Evolutionary conservation across 1,139 yeast species (phyloP), one percentile per base, ranked within the genome.

Genomic region (Wickerhamomyces sp.): DNA sequence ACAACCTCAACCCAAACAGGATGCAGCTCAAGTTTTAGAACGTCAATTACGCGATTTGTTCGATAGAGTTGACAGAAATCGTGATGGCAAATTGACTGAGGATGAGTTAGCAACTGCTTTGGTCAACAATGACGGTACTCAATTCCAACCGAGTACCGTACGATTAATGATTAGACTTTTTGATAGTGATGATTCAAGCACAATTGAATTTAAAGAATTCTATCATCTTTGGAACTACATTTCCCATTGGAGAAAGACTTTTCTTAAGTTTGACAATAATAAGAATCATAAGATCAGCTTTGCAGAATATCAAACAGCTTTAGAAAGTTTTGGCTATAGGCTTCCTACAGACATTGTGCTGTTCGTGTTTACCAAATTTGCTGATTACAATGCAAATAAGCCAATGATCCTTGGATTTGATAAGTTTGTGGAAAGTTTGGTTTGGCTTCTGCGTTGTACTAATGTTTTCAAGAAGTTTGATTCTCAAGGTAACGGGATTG

Each of bases 391-490:
- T 52, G 45, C 64, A 40, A 46, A 57, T 26, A 58, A 59, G 27
- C 70, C 69, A 5, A 56, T 72, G 44, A 79, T 74, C 44, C 66
- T 86, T 56, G 78, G 83, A 43, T 87, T 86, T 57, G 95, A 87
- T 58, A 72, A 78, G 55, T 86, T 86, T 58, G 88, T 86, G 29
- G 95, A 86, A 54, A 70, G 85, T 37, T 69, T 87, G 47, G 84
- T 85, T 23, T 82, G 85, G 68, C 64, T 86, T 49, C 70, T 87
- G 56, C 75, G 85, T 44, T 70, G 84, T 47, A 85, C 95, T 1
- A 89, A 83, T 52, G 69, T 80, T 7, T 86, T 86, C 64, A 82
- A 84, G 54, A 79, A 78, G 54, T 83, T 75, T 56, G 95, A 86
- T 58, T 63, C 70, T 19, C 87, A 82, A 46, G 72, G 84, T 35